These are phyloP conservation scores for Oemleria cerasiformis DNA, from an alignment of 306 rosid species.

Conservation along the genomic window DNA sequence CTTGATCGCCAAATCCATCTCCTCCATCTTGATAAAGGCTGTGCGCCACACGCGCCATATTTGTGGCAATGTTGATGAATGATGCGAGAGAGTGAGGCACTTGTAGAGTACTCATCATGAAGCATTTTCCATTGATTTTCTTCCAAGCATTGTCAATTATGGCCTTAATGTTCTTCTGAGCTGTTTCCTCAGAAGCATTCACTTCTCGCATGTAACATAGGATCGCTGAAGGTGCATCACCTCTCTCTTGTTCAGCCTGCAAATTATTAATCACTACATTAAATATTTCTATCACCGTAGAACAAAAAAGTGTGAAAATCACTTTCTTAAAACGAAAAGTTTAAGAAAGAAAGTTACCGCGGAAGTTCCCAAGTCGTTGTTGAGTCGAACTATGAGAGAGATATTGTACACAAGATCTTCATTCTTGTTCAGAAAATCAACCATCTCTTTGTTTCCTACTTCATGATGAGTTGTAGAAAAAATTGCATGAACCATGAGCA, in stretches of 20 bases:
- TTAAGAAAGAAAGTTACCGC: neutral
- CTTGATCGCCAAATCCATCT: constrained; percentile 54
- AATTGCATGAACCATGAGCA: constrained; percentile 35
- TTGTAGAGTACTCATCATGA: neutral
- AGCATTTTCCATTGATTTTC: constrained; percentile 35
- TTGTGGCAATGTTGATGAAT: constrained; percentile 30
- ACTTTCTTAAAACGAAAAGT: too few relatives aligned
- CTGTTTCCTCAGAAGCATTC: constrained; percentile 40
- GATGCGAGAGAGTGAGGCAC: neutral
- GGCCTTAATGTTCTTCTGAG: constrained; percentile 29
- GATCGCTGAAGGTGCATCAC: constrained; percentile 59
- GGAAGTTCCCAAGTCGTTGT: constrained; percentile 39
- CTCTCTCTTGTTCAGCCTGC: constrained; percentile 62
- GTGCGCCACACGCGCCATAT: constrained; percentile 49
- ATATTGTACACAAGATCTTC: constrained; percentile 26
- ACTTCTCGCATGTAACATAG: constrained; percentile 48
- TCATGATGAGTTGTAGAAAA: constrained; percentile 33
- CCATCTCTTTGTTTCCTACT: neutral
- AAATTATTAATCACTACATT: neutral
- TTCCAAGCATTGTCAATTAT: constrained; percentile 43
- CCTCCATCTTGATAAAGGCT: constrained; percentile 48
- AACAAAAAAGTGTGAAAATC: too few relatives aligned
- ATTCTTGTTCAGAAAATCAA: constrained; percentile 18
- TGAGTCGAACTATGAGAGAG: constrained; percentile 35
- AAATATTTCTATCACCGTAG: neutral